Evolutionary conservation across 2,329 filamentous ascomycete species (phyloP).

Genomic region (Calonectria pseudoturangicola): DNA sequence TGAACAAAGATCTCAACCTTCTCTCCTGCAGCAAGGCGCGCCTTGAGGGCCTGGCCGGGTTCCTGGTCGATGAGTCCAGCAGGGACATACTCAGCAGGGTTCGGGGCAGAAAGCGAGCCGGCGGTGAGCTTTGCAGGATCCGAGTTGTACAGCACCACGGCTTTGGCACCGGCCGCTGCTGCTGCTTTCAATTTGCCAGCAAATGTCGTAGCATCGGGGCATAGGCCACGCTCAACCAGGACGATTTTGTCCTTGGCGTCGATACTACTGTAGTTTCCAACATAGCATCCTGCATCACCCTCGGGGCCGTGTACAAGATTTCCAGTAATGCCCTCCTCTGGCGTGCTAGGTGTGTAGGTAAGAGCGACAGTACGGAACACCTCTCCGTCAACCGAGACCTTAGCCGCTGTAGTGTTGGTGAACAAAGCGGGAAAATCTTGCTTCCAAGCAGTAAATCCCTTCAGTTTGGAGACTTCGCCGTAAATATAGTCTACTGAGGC

Average conservation of each 20-base stretch:
- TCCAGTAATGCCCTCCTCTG: constrained; percentile 54
- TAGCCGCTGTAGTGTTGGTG: constrained; percentile 48
- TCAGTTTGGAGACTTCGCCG: constrained; percentile 53
- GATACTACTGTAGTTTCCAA: constrained; percentile 51
- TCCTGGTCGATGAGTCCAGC: constrained; percentile 57
- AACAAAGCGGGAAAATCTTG: constrained; percentile 57
- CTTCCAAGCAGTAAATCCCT: constrained; percentile 55
- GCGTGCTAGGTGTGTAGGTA: constrained; percentile 57
- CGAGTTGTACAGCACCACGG: constrained; percentile 58
- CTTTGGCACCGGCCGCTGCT: constrained; percentile 55
- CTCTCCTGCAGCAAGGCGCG: constrained; percentile 58
- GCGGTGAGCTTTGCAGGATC: constrained; percentile 56
- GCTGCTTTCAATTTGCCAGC: constrained; percentile 57
- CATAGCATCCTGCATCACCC: constrained; percentile 52
- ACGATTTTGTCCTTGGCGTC: constrained; percentile 57
- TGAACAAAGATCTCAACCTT: constrained; percentile 60
- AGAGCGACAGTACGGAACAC: constrained; percentile 53
- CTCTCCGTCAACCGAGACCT: constrained; percentile 53
- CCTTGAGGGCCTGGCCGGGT: constrained; percentile 53
- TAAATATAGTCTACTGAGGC: constrained; percentile 60
- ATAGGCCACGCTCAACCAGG: constrained; percentile 57
- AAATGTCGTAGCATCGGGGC: constrained; percentile 56
- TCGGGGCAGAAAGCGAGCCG: constrained; percentile 53
- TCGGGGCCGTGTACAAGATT: constrained; percentile 54
- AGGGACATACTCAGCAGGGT: constrained; percentile 55